phyloP scores from a whole-genome alignment of 2,329 filamentous ascomycete genomes.

The Penicillium sp. region DNA sequence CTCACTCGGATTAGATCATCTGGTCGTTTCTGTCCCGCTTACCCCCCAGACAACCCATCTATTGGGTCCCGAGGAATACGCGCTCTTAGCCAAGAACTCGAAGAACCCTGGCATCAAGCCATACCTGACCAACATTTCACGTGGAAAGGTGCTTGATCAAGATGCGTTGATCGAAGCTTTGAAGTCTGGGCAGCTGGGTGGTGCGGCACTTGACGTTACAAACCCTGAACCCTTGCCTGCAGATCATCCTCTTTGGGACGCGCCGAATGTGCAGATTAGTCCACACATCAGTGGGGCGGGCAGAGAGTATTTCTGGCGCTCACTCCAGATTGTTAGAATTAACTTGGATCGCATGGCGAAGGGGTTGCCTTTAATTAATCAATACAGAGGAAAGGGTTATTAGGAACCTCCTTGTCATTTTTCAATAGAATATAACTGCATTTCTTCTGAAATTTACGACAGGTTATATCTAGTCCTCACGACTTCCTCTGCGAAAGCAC shows the following conservation, averaged over 20 bases:
- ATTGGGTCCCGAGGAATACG: slow-evolving; percentile 56
- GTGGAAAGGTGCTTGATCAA: slow-evolving; percentile 63
- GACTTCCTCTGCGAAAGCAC: slow-evolving; percentile 48
- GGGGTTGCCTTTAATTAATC: slow-evolving; percentile 60
- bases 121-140: slow-evolving; percentile 70
- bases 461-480: slow-evolving; percentile 4
- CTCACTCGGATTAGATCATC: slow-evolving; percentile 55
- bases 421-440: neutral
- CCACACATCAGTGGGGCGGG: slow-evolving; percentile 63
- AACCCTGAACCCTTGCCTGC: slow-evolving; percentile 74
- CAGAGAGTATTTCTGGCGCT: slow-evolving; percentile 55
- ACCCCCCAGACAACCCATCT: slow-evolving; percentile 57
- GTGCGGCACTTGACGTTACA: slow-evolving; percentile 75
- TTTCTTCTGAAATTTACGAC: neutral
- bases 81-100: slow-evolving; percentile 46
- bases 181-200: slow-evolving; percentile 53
- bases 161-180: slow-evolving; percentile 64
- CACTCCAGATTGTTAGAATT: slow-evolving; percentile 57
- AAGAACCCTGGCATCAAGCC: slow-evolving; percentile 43
- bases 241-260: slow-evolving; percentile 67
- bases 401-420: slow-evolving; percentile 29
- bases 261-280: slow-evolving; percentile 68
- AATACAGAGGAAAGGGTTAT: slow-evolving; percentile 63
- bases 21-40: slow-evolving; percentile 58
- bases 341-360: slow-evolving; percentile 56